Evolutionary conservation across 768 basidiomycete species (phyloP), one percentile per base, ranked within the genome.

Genomic region (Tremella mesenterica): DNA sequence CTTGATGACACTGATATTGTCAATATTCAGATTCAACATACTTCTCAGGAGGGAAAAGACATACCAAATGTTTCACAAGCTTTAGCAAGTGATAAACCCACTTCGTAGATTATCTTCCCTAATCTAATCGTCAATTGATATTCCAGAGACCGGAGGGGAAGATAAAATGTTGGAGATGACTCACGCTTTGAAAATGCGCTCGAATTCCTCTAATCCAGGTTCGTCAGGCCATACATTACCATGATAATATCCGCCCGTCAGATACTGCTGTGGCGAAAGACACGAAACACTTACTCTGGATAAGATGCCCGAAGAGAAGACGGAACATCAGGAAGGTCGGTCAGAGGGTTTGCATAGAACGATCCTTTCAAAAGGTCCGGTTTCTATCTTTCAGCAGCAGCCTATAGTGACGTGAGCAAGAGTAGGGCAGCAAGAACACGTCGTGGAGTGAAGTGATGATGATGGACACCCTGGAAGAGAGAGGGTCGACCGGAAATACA

Each of bases 61-160:
- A 18, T 72, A 86, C 89, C 88, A 65, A 97, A 93, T 33, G 84
- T 83, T 68, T 97, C 88, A 68, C 93, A 96, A 16, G 95, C 93
- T 10, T 67, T 75, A 1, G 91, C 91, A 28, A 99, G 74, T 52
- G 85, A 77, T 57, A 82, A 80, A 13, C 93, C 95, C 23, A 92
- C 82, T 38, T 83, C 70, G 65, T 88, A 91, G 48, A 99, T 79
- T 30, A 75, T 53, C 21, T 52, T 56, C 0, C 74, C 74, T 14
- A 75, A 54, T 12, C 72, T 74, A 27, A 16, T 12, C 5, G 21
- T 52, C 46, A 55, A 47, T 20, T 20, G 38, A 2, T 16, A 16
- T 14, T 5, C 5, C 38, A 36, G 33, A 36, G 33, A 10, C 33
- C 18, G 18, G 31, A 47, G 48, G n/a, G n/a, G n/a, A n/a, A n/a